phyloP scores from a whole-genome alignment of 768 basidiomycete species.

The Brasilioporus rufonigricans region DNA sequence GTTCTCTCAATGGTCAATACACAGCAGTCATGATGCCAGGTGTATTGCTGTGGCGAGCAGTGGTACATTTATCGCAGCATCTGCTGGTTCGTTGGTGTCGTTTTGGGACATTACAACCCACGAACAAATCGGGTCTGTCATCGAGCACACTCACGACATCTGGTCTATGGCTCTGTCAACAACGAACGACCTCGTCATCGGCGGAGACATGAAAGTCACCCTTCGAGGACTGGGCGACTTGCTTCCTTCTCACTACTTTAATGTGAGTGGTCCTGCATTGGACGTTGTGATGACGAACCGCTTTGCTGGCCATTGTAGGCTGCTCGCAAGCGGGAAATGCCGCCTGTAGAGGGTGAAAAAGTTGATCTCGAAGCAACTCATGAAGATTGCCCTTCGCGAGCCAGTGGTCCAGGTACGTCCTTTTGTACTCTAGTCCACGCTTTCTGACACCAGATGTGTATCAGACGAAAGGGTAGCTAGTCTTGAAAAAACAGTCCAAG shows the following conservation, averaged over 20 bases:
- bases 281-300: not conserved
- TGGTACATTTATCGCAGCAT: constrained; percentile 2
- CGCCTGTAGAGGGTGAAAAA: not conserved
- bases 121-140: too few relatives aligned
- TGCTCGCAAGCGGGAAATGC: not conserved
- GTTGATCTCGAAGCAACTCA: not conserved
- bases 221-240: not conserved
- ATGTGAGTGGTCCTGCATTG: not conserved
- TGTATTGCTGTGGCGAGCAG: not conserved
- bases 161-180: constrained; percentile 8
- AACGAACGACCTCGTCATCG: not conserved
- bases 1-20: not conserved
- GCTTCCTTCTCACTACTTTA: not conserved
- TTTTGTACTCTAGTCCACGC: not conserved
- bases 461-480: not conserved
- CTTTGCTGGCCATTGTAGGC: not conserved
- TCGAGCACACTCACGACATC: too few relatives aligned
- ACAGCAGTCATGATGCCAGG: not conserved
- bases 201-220: not conserved
- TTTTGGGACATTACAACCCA: constrained; percentile 12
- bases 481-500: not conserved
- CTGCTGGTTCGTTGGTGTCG: constrained; percentile 2
- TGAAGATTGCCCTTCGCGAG: not conserved
- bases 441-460: not conserved
- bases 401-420: not conserved